Base-by-base conservation (phyloP, 345 rosid species). In the Brassica rapa region DNA sequence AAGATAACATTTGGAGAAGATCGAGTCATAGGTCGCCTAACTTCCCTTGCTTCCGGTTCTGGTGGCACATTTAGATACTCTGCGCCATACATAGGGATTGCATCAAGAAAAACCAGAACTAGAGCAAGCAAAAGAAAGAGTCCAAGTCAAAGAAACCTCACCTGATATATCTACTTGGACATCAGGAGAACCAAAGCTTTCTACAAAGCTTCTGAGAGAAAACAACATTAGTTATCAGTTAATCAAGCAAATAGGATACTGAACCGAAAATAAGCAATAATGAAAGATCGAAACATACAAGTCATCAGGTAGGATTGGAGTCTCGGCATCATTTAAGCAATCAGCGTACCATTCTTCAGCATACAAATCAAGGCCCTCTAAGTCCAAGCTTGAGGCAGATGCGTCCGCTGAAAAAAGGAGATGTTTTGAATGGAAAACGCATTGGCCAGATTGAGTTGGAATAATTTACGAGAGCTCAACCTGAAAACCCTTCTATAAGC, bases 271-370 rank as follows among this genome's bases (percentile, higher is more conserved):
- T 68, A 61, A 70, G 78, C 46, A 16, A 59, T 10, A 71, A 66
- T 37, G 3, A 70, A 70, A 23, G 46, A 51, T 25, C 0, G 43
- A 76, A 66, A 77, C 93, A 71, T 94, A 90, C 97, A 89, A 84
- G 73, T 88, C 86, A 85, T 85, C 85, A 62, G 90, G 82, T 62
- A 87, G 68, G 33, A 51, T 73, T 68, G 81, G 81, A 83, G 85
- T 86, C 60, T 90, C 96, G 2, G 84, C 14, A 67, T 90, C 92
- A 67, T 88, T 92, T 70, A 94, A 70, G 86, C 88, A 94, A 49
- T 89, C 86, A 66, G 91, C 85, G 49, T 88, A 83, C 97, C 96
- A 92, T 43, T 84, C 81, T 75, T 90, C 97, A 78, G 87, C 83
- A 43, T 87, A 78, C 41, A 83, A 87, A 84, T 90, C 96, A 30